Base-by-base conservation (phyloP, 116 monocot species). In the Cymodocea nodosa region DNA sequence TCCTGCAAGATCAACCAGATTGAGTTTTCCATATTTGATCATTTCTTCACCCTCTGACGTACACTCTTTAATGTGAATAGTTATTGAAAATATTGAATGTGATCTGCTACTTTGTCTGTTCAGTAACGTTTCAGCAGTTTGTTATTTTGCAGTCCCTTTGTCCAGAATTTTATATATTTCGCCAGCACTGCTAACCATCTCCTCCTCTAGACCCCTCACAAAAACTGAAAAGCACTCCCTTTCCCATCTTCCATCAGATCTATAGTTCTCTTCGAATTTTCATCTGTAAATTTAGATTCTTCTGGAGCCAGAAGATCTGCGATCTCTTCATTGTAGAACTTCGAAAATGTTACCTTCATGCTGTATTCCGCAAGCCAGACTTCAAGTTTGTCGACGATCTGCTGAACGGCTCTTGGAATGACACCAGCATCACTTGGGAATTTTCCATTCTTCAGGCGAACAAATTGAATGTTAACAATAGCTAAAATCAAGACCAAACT, bases 201-300 rank as follows among this genome's bases (percentile, higher is more conserved):
- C 92, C 81, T 98, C 98, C 77, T 98, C 98, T 14, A 98, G 70
- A 1, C 98, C 98, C 79, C 89, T 88, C 52, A 98, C 82, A 64
- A 92, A 81, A n/a, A 98, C 92, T n/a, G n/a, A n/a, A n/a, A n/a
- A n/a, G n/a, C n/a, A 58, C 85, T 85, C 4, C 89, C 86, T 62
- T 98, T 98, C 19, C 97, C 97, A 79, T 98, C 97, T 70, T 98
- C 97, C 97, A 98, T 98, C 6, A 98, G 78, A 64, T 84, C 80
- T 64, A 91, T 88, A 15, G 97, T 84, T 56, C 84, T 98, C 78
- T 89, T 98, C 15, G 76, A 64, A 74, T 84, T 92, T 52, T 98
- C 97, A 36, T 98, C 92, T 19, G 60, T 58, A 18, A 77, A 85
- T 70, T 85, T 90, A 4, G 79, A 70, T 52, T 98, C 97, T 24